Conservation (phyloP, 306 rosid species). For the Mimosa pudica region DNA sequence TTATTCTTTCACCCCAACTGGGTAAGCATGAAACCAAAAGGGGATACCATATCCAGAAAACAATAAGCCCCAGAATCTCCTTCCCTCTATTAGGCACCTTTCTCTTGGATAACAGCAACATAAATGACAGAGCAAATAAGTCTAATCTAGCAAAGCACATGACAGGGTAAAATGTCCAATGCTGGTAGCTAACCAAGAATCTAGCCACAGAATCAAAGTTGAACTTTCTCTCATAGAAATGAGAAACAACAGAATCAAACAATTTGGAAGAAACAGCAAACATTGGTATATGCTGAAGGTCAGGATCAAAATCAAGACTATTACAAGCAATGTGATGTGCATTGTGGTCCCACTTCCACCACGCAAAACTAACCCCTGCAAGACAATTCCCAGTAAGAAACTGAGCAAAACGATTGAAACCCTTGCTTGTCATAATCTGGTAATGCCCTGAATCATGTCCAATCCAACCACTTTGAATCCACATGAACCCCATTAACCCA, state of each 20-base stretch:
- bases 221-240: constrained; percentile 55
- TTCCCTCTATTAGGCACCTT: constrained; percentile 47
- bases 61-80: constrained; percentile 63
- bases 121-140: constrained; percentile 59
- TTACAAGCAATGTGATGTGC: constrained; percentile 75
- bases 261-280: constrained; percentile 64
- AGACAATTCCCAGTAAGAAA: constrained; percentile 68
- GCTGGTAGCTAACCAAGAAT: constrained; percentile 71
- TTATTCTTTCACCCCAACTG: constrained; percentile 52
- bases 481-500: constrained; percentile 50
- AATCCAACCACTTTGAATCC: constrained; percentile 77
- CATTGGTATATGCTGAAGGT: constrained; percentile 71
- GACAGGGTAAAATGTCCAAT: constrained; percentile 75
- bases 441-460: constrained; percentile 86
- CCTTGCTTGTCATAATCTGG: constrained; percentile 43
- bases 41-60: constrained; percentile 81
- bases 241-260: constrained; percentile 55
- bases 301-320: constrained; percentile 76
- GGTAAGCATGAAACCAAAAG: constrained; percentile 61
- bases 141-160: constrained; percentile 74
- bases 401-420: constrained; percentile 48
- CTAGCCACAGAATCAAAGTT: constrained; percentile 56
- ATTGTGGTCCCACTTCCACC: constrained; percentile 89
- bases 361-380: constrained; percentile 72
- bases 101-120: constrained; percentile 49